Evolutionary conservation across 73 alveolate species (phyloP), one percentile per base, ranked within the genome.

Genomic region (Diophrys appendiculata): DNA sequence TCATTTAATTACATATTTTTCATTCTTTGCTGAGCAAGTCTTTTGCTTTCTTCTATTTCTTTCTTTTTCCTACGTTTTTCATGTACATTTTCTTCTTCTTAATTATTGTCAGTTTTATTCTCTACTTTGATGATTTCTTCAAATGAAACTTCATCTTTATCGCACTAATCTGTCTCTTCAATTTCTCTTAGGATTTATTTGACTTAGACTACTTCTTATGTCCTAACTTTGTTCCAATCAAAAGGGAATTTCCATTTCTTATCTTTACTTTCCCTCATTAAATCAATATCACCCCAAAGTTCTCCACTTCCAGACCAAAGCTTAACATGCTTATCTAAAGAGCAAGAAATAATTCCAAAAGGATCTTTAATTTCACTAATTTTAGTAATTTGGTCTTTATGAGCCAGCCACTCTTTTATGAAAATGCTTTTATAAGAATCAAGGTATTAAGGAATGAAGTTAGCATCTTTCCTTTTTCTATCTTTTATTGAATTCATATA

Each of bases 221-320:
- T 70, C 71, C 91, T 76, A 73, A 86, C 76, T 35, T 86, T 90
- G 25, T 84, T 84, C 97, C 98, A 93, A 68, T 91, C 95, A 77
- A 88, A 91, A 14, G 98, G 98, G 69, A 88, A 91, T 2, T 70
- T 74, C 98, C 98, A 93, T 29, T 82, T 60, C 29, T 91, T 92
- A 30, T 86, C 82, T 54, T 73, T 71, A 54, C 72, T 84, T n/a
- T 89, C 94, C 52, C 77, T 83, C 31, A 77, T 30, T 54, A 93
- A 32, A 68, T 82, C 78, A 13, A 93, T 91, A 32, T 80, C 82
- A 24, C 93, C 94, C 93, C 92, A 83, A 0, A 75, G 83, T 0
- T 91, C 93, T 2, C 95, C 93, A 29, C 79, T 34, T 68, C 84
- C 33, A 0, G 91, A 82, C 93, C 95, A 93, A 28, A 93, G 72